phyloP scores from a whole-genome alignment of 805 yeast genomes.

The Candida stauntonica region DNA sequence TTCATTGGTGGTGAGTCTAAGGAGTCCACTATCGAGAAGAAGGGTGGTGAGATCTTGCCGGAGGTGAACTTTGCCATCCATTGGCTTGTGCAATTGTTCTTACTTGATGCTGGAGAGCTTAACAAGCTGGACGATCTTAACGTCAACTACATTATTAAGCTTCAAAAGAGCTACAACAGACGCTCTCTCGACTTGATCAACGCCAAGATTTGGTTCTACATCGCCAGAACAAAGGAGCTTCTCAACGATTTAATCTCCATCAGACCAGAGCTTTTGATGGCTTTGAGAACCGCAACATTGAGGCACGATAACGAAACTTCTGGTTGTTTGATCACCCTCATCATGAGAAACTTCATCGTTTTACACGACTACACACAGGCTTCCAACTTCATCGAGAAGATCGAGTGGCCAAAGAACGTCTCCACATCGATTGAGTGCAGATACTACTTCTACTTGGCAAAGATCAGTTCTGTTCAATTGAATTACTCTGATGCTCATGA shows the following conservation, averaged over 20 bases:
- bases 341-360: conserved; percentile 74
- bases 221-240: conserved; percentile 72
- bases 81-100: conserved; percentile 69
- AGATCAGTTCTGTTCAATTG: conserved; percentile 85
- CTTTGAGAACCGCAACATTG: conserved; percentile 81
- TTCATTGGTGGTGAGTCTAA: conserved; percentile 35
- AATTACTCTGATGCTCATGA: conserved; percentile 90
- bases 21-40: conserved; percentile 21
- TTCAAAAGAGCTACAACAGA: conserved; percentile 60
- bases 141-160: conserved; percentile 40
- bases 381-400: conserved; percentile 80
- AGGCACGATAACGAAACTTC: conserved; percentile 92
- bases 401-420: conserved; percentile 81
- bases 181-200: conserved; percentile 81
- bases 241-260: conserved; percentile 46
- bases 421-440: conserved; percentile 88
- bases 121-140: conserved; percentile 51
- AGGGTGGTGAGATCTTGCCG: conserved; percentile 52
- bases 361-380: conserved; percentile 85
- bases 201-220: conserved; percentile 92
- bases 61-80: conserved; percentile 80
- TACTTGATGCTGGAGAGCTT: conserved; percentile 58
- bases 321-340: conserved; percentile 79
- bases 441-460: conserved; percentile 87
- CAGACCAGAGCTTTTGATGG: conserved; percentile 65